Evolutionary conservation across 208 protist species (phyloP), one percentile per base, ranked within the genome.

Genomic region (Wallacemonas sp.): DNA sequence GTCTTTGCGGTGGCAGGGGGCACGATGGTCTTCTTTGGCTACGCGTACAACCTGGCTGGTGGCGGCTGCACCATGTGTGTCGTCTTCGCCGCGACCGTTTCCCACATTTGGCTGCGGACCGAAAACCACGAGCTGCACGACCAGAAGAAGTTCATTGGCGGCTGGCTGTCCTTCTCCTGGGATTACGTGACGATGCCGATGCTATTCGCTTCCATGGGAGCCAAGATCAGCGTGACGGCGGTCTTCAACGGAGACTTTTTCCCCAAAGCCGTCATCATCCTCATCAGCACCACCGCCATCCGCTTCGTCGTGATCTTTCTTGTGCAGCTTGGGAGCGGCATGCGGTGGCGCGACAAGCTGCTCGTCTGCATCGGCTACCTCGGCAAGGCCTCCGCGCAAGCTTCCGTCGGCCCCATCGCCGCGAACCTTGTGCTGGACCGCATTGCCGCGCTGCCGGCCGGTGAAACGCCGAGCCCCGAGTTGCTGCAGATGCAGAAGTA

Each of bases 341-440:
- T 81, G 70, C 64, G 78, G 8, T 87, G 69, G 60, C 63, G 60
- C 54, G 70, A 90, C 33, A 86, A 87, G 61, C 32, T 90, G 19
- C 70, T 94, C 24, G 83, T 90, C 32, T 87, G 80, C 33, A 73
- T 87, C 14, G 88, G 85, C 24, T 94, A 88, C 61, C 52, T 82
- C 17, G 81, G 82, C 39, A 90, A 91, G 65, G 88, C 84, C 6
- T 86, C 88, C 19, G 84, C 85, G 30, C 88, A 94, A 78, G 84
- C 81, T 23, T 87, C 88, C 11, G 60, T 94, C 2, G 85, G 88
- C 14, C 75, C 88, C 26, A 70, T 94, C 43, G 85, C 85, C 4
- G 76, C 79, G 16, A 80, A 76, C 68, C 56, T 92, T 0, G 80
- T 90, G 2, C 67, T 73, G 1, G 41, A 44, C 46, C 71, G 79